Evolutionary conservation across 148 eudicot genomes (phyloP).

Genomic region (Beta vulgaris): DNA sequence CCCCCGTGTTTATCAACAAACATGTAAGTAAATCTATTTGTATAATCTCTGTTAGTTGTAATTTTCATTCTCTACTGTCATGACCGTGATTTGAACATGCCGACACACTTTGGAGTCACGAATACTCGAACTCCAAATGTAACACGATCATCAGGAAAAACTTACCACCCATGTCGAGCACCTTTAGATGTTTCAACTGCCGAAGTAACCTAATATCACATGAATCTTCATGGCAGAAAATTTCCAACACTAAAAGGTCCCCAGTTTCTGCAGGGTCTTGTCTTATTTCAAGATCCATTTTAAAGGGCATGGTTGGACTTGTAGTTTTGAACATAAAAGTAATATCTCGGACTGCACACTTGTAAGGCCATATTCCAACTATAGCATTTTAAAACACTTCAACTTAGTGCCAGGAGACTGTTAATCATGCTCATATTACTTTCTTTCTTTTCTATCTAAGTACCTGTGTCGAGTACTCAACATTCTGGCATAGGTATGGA

Average conservation of each 20-base stretch:
- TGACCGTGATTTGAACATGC: background rate
- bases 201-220: background rate
- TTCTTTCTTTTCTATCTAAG: background rate
- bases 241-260: background rate
- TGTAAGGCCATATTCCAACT: background rate
- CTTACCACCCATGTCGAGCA: background rate
- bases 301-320: background rate
- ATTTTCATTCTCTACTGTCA: background rate
- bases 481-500: too few species aligned
- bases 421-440: too few species aligned
- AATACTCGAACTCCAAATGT: background rate
- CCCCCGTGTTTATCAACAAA: conserved; percentile 80
- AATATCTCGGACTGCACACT: background rate
- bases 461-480: background rate
- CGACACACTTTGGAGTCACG: background rate
- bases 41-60: background rate
- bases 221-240: background rate
- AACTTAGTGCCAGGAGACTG: too few species aligned
- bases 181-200: background rate
- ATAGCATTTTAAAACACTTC: too few species aligned
- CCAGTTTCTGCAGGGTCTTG: background rate
- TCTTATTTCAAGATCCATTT: background rate
- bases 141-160: background rate
- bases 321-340: background rate
- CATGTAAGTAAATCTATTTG: conserved; percentile 48